phyloP scores from a whole-genome alignment of 2,329 filamentous ascomycete species.

The Coniochaeta sp. region DNA sequence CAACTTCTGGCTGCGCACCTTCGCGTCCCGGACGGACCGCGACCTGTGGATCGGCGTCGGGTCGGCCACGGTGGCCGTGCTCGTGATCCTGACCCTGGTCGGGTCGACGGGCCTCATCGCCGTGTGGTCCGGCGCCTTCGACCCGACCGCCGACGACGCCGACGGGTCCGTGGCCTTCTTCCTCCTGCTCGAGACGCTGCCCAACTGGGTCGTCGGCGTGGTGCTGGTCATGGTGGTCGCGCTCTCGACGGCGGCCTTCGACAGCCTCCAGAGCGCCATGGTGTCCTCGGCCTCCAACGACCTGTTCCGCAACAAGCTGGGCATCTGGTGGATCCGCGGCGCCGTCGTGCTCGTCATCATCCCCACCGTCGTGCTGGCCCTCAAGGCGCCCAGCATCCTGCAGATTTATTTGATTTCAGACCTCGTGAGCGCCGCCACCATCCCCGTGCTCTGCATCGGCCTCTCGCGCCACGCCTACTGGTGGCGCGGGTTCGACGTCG shows the following conservation, averaged over 20 bases:
- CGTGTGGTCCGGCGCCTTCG: slow-evolving; percentile 68
- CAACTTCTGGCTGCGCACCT: slow-evolving; percentile 78
- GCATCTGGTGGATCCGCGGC: slow-evolving; percentile 64
- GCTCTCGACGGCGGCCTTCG: slow-evolving; percentile 71
- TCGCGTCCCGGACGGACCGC: slow-evolving; percentile 70
- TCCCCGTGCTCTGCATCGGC: slow-evolving; percentile 70
- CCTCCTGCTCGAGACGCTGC: slow-evolving; percentile 62
- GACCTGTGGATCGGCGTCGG: slow-evolving; percentile 69
- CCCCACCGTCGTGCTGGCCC: slow-evolving; percentile 65
- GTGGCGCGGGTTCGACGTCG: slow-evolving; percentile 75
- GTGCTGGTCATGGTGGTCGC: slow-evolving; percentile 75
- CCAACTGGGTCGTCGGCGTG: slow-evolving; percentile 74
- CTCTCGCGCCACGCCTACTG: slow-evolving; percentile 59
- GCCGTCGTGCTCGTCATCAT: slow-evolving; percentile 66
- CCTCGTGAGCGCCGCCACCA: slow-evolving; percentile 67
- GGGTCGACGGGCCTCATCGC: slow-evolving; percentile 68
- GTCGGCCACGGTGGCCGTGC: slow-evolving; percentile 57
- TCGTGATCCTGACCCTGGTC: slow-evolving; percentile 65
- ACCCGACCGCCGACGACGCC: slow-evolving; percentile 31
- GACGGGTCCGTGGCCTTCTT: slow-evolving; percentile 69
- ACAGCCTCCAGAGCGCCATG: slow-evolving; percentile 76
- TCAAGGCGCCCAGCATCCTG: slow-evolving; percentile 66
- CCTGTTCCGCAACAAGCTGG: slow-evolving; percentile 73
- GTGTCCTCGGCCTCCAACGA: slow-evolving; percentile 81
- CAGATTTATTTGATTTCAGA: slow-evolving; percentile 81